Conservation (phyloP, 768 basidiomycete species). For the Boletus sp. region DNA sequence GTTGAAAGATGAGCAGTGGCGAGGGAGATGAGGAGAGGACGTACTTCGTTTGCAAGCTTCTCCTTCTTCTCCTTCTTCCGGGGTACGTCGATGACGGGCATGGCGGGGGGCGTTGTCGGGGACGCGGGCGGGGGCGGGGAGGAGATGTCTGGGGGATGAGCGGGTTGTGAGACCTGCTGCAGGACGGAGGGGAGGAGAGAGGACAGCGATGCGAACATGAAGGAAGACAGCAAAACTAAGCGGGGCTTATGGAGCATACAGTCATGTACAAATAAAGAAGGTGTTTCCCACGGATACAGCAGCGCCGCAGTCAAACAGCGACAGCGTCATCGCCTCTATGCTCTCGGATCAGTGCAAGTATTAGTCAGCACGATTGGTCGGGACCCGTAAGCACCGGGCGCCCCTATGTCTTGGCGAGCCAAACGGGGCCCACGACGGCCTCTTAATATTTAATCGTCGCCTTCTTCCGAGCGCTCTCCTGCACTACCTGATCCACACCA, state of each 20-base stretch:
- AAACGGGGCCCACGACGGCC: too few species aligned
- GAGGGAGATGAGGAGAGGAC: constrained; percentile 10
- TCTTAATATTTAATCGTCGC: too few species aligned
- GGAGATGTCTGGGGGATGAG: constrained; percentile 21
- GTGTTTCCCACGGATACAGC: constrained; percentile 6
- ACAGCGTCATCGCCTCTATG: constrained; percentile 2
- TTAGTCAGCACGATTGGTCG: neutral
- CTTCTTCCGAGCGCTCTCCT: too few species aligned
- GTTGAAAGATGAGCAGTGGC: constrained; percentile 4
- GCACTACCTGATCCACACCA: too few species aligned
- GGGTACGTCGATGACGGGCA: constrained; percentile 29
- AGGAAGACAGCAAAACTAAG: neutral
- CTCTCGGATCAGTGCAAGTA: constrained; percentile 1
- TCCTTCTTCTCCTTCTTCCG: constrained; percentile 42
- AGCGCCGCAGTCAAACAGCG: neutral
- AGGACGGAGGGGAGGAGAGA: constrained; percentile 49
- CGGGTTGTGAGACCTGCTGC: constrained; percentile 35
- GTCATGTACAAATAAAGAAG: neutral
- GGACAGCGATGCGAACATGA: constrained; percentile 53
- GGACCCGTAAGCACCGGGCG: too few species aligned
- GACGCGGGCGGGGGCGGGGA: constrained; percentile 1
- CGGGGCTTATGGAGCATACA: constrained; percentile 18
- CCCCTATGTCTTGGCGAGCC: too few species aligned
- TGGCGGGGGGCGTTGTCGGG: neutral
- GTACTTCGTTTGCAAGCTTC: constrained; percentile 47